phyloP scores from a whole-genome alignment of 257 asterid genomes.

The Mitragyna speciosa region DNA sequence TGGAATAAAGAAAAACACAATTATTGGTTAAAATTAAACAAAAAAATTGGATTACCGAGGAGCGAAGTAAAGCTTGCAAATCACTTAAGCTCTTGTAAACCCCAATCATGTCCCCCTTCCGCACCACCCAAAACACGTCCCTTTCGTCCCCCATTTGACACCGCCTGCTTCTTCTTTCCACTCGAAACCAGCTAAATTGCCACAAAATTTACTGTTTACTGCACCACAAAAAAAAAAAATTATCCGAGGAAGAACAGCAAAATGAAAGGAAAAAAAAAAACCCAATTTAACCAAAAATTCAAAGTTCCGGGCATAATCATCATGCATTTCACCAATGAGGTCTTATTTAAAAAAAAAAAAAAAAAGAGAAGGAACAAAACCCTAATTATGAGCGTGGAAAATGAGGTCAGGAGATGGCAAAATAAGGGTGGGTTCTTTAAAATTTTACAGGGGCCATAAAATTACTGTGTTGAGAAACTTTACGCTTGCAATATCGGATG shows the following conservation, averaged over 20 bases:
- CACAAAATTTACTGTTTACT: neutral
- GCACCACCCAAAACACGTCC: slow-evolving; percentile 82
- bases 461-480: neutral
- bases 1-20: neutral
- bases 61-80: slow-evolving; percentile 69
- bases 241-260: too few species aligned
- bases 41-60: slow-evolving; percentile 53
- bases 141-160: slow-evolving; percentile 76
- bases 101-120: slow-evolving; percentile 69
- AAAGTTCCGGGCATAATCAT: neutral
- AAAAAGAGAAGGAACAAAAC: neutral
- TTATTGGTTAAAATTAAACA: neutral
- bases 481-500: too few species aligned
- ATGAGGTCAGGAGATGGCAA: neutral
- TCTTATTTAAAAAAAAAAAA: neutral
- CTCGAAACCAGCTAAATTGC: neutral
- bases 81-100: slow-evolving; percentile 85
- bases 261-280: neutral
- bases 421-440: neutral
- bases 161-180: neutral
- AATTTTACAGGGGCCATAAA: neutral
- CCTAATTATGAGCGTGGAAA: neutral
- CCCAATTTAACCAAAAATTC: neutral
- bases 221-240: neutral
- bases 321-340: too few species aligned